Conservation (phyloP, 805 yeast species). For the Candida insectalens region DNA sequence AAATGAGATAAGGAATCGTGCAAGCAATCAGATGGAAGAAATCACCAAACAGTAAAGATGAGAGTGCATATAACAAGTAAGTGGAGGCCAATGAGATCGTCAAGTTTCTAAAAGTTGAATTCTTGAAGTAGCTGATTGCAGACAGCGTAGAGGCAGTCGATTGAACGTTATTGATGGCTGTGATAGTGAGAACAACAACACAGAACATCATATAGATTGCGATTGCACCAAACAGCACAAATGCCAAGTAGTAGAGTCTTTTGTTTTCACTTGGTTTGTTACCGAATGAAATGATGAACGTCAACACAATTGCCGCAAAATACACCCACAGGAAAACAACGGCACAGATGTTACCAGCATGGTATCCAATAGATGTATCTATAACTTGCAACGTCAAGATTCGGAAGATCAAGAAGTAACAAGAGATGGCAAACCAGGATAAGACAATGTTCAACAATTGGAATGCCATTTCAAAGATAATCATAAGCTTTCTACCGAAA, state of each 20-base stretch:
- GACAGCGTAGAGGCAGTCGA: conserved; percentile 24
- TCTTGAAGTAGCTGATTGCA: conserved; percentile 38
- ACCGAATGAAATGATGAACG: conserved; percentile 86
- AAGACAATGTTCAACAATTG: conserved; percentile 64
- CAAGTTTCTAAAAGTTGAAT: conserved; percentile 72
- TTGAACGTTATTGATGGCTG: conserved; percentile 48
- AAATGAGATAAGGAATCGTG: conserved; percentile 67
- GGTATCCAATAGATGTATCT: conserved; percentile 31
- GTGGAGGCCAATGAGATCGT: conserved; percentile 78
- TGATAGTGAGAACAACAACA: conserved; percentile 58
- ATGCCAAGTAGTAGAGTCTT: conserved; percentile 59
- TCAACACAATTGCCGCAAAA: conserved; percentile 62
- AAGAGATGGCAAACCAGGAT: conserved; percentile 86
- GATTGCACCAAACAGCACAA: conserved; percentile 65
- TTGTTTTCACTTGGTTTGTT: conserved; percentile 88
- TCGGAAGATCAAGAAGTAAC: conserved; percentile 82
- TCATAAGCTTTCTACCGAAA: conserved; percentile 51
- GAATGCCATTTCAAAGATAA: conserved; percentile 71
- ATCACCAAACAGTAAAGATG: conserved; percentile 73
- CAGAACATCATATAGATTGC: conserved; percentile 76
- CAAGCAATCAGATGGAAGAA: conserved; percentile 88
- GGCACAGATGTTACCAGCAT: conserved; percentile 66
- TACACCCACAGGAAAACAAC: conserved; percentile 83
- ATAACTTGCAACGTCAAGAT: conserved; percentile 72
- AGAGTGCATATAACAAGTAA: conserved; percentile 64